A percentile compares a stretch with the other conserved stretches of the same genome.
Conservation (phyloP, 192 early-diverging fungal genomes). For the Powellomyces hirtus region DNA sequence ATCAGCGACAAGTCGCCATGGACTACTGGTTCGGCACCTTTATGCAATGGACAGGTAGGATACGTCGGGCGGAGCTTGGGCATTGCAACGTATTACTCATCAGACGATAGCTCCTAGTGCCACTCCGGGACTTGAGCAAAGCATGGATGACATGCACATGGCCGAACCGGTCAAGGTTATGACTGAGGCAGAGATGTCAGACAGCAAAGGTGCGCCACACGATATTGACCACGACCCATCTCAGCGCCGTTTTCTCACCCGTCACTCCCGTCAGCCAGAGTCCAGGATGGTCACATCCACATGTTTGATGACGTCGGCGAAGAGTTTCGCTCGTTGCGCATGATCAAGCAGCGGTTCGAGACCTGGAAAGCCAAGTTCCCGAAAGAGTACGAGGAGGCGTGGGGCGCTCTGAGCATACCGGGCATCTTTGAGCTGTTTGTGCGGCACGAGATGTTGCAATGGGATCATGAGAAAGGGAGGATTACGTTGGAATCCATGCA, state of each 20-base stretch:
- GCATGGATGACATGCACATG: no score
- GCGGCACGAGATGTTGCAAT: constrained; percentile 29
- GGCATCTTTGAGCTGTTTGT: constrained; percentile 36
- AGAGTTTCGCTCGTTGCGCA: constrained; percentile 25
- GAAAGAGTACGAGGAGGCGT: constrained; percentile 34
- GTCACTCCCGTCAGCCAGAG: not conserved
- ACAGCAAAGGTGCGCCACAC: not conserved
- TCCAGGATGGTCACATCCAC: not conserved
- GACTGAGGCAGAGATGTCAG: constrained; percentile 1
- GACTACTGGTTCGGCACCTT: constrained; percentile 9
- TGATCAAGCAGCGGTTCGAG: constrained; percentile 34
- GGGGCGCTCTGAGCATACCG: constrained; percentile 28
- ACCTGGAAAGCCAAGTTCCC: constrained; percentile 26
- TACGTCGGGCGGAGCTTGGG: no score
- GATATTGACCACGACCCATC: no score
- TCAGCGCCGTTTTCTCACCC: no score
- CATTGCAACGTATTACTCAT: no score
- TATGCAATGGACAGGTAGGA: not conserved
- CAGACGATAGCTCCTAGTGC: no score
- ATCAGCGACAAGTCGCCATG: not conserved
- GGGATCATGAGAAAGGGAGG: constrained; percentile 17
- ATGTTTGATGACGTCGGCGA: constrained; percentile 37
- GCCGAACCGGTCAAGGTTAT: no score
- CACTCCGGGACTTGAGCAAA: no score
- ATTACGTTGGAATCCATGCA: constrained; percentile 27